phyloP scores from a whole-genome alignment of 2,329 filamentous ascomycete genomes.

The Exophiala dermatitidis region DNA sequence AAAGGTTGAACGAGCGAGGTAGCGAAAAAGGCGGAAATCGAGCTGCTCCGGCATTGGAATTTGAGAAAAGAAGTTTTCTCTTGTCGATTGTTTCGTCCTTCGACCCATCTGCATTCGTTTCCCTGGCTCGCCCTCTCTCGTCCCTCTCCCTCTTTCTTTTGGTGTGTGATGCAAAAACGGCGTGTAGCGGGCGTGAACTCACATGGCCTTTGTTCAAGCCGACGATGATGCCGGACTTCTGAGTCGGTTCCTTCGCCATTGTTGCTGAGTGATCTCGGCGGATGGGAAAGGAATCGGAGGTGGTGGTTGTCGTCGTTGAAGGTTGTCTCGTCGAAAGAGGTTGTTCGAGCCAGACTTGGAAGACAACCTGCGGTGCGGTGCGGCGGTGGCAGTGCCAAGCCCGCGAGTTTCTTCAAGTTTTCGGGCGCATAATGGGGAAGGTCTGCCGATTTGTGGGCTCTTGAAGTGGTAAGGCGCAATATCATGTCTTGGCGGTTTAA shows the following conservation, averaged over 20 bases:
- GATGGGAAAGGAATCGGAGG: background rate
- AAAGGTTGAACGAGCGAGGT: too few relatives aligned
- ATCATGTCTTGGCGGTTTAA: slow-evolving; percentile 8
- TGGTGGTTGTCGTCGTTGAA: slow-evolving; percentile 8
- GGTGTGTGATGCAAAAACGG: too few relatives aligned
- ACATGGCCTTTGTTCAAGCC: slow-evolving; percentile 62
- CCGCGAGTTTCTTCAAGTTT: background rate
- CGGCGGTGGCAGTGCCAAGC: background rate
- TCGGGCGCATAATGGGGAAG: slow-evolving; percentile 7
- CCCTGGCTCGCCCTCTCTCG: too few relatives aligned
- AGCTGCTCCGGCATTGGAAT: too few relatives aligned
- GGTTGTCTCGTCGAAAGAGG: background rate
- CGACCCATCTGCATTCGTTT: too few relatives aligned
- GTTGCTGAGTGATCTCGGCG: slow-evolving; percentile 30
- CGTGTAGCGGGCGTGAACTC: slow-evolving; percentile 37
- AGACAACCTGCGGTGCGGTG: background rate
- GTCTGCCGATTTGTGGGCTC: slow-evolving; percentile 16
- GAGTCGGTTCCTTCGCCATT: slow-evolving; percentile 44
- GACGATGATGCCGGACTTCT: slow-evolving; percentile 47
- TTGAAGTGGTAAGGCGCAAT: slow-evolving; percentile 8
- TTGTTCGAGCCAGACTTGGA: background rate
- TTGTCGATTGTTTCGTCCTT: too few relatives aligned
- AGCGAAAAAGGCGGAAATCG: too few relatives aligned
- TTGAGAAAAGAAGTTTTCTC: too few relatives aligned
- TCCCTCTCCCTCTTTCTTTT: too few relatives aligned